Evolutionary conservation across 2,329 filamentous ascomycete genomes (phyloP), one percentile per base, ranked within the genome.

Genomic region (Microdochium trichocladiopsis): DNA sequence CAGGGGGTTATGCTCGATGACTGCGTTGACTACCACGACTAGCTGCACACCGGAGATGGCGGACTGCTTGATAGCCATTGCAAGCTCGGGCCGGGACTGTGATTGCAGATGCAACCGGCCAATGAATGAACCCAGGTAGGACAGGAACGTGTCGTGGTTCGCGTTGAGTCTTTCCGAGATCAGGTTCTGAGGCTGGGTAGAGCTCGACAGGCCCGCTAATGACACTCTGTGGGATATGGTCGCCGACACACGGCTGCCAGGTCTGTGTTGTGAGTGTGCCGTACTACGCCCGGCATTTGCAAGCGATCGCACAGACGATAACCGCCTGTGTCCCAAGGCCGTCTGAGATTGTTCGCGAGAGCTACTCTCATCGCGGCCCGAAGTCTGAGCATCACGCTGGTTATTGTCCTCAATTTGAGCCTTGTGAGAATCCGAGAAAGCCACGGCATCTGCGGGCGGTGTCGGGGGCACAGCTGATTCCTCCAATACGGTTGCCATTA

Each of bases 51-150:
- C 95, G 2, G 92, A 91, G 8, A 83, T 78, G 10, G 92, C 88
- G 9, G 92, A 90, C 65, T 93, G 86, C 64, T 89, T 86, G 48
- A 95, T 93, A 16, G 89, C 91, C 11, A 85, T 72, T 28, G 91
- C 83, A 49, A 97, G 78, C 66, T 96, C 91, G 1, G 87, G 83
- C 9, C 90, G 87, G 8, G 91, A 94, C 56, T 94, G 87, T n/a
- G 92, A 94, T 66, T 96, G 91, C 55, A 96, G 77, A 68, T 96
- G 90, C 52, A 96, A 79, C 36, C 83, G 78, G 16, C 94, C 94
- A 65, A 97, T 93, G 66, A 97, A 96, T 4, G 90, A 95, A 50
- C 90, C 93, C 50, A 99, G 82, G 63, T 92, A 88, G 6, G 92
- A 94, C 51, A 99, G 74, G 63, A 97, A 96, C 8, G 82, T 83